Conservation (phyloP, 169 alveolate species). For the Plasmodium blacklocki region DNA sequence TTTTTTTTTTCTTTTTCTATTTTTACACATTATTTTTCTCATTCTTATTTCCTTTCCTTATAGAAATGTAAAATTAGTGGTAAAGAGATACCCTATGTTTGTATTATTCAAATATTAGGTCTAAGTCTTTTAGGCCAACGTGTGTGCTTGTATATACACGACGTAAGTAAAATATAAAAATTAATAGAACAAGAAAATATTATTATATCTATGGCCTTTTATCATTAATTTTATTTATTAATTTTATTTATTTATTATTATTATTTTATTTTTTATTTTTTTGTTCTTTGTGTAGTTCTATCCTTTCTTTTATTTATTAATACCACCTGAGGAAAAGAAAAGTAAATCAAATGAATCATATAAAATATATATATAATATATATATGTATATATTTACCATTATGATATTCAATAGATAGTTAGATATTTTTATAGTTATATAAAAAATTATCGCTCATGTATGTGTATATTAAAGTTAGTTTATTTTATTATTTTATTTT, state of each 20-base stretch:
- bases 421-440: too few relatives aligned
- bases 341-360: constrained; percentile 28
- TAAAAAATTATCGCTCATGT: background rate
- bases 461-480: background rate
- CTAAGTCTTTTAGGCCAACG: constrained; percentile 51
- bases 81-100: constrained; percentile 34
- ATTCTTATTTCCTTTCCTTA: background rate
- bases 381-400: background rate
- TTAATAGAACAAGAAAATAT: constrained; percentile 5
- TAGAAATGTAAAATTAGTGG: constrained; percentile 53
- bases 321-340: constrained; percentile 68
- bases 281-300: constrained; percentile 25
- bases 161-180: constrained; percentile 15
- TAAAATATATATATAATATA: background rate
- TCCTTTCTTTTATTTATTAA: constrained; percentile 57
- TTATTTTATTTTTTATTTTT: too few relatives aligned
- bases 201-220: background rate
- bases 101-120: constrained; percentile 68
- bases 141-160: constrained; percentile 69
- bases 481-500: background rate
- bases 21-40: background rate
- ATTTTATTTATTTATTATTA: too few relatives aligned
- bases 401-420: too few relatives aligned
- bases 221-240: background rate
- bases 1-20: background rate